A percentile compares a stretch with the other conserved stretches of the same genome.
Evolutionary conservation across 2,329 filamentous ascomycete genomes (phyloP).

Genomic region (Parafenestella ontariensis): DNA sequence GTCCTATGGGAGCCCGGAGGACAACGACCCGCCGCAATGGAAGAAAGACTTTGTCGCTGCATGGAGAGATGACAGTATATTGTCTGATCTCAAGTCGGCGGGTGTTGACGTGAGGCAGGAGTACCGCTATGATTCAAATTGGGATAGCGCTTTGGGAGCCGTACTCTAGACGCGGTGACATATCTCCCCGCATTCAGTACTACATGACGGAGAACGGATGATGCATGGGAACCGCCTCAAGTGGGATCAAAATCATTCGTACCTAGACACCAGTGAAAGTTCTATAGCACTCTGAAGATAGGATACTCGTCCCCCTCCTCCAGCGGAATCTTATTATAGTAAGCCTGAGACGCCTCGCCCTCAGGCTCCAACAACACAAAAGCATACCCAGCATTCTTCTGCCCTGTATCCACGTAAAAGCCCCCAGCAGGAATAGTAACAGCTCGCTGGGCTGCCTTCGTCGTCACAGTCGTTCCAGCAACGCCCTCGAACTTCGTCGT

Average conservation of each 20-base stretch:
- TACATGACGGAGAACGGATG: too few relatives aligned
- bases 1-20: neutral
- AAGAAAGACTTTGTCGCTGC: neutral
- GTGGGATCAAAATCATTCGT: too few relatives aligned
- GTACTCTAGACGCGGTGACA: too few relatives aligned
- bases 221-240: too few relatives aligned
- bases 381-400: conserved; percentile 34
- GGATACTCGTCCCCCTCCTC: conserved; percentile 28
- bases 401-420: conserved; percentile 28
- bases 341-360: conserved; percentile 28
- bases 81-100: neutral
- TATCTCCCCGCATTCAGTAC: too few relatives aligned
- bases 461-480: conserved; percentile 27
- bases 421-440: conserved; percentile 26
- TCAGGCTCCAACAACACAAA: conserved; percentile 35
- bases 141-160: too few relatives aligned
- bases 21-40: neutral
- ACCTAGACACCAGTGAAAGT: neutral
- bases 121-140: neutral
- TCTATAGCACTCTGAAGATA: conserved; percentile 6
- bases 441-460: conserved; percentile 12
- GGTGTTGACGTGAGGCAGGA: neutral
- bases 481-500: conserved; percentile 27
- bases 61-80: neutral
- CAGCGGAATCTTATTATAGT: conserved; percentile 28